These are phyloP conservation scores for Trichoderma lentiforme DNA, from an alignment of 2,329 filamentous ascomycete genomes.

Conservation along the genomic window DNA sequence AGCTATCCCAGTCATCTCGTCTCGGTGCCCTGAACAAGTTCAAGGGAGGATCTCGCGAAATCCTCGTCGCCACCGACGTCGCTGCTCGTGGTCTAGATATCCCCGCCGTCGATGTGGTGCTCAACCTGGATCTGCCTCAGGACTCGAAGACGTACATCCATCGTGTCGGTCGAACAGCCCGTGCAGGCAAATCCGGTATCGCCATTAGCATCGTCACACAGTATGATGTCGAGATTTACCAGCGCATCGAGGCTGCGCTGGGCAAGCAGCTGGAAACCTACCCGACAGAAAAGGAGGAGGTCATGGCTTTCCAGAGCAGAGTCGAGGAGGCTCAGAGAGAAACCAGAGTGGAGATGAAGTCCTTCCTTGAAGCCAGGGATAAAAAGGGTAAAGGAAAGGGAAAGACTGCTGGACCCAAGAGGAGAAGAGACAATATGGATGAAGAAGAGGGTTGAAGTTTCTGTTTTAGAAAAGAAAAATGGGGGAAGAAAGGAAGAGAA, in stretches of 20 bases:
- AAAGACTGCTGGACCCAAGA: conserved; percentile 30
- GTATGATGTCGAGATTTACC: conserved; percentile 78
- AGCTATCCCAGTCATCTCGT: conserved; percentile 82
- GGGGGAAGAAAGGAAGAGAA: neutral
- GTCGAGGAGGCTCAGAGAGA: conserved; percentile 82
- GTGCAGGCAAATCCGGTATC: conserved; percentile 79
- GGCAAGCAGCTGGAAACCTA: conserved; percentile 73
- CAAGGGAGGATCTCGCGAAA: conserved; percentile 71
- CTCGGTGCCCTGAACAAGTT: conserved; percentile 90
- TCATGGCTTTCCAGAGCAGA: conserved; percentile 73
- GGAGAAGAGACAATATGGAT: conserved; percentile 65
- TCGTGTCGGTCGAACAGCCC: conserved; percentile 80
- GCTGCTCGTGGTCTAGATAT: conserved; percentile 91
- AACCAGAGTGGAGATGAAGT: conserved; percentile 78
- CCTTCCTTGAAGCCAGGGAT: conserved; percentile 62
- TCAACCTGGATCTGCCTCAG: conserved; percentile 81
- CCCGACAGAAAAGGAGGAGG: conserved; percentile 72
- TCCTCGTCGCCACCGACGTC: conserved; percentile 92
- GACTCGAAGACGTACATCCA: conserved; percentile 92
- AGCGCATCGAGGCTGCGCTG: conserved; percentile 77
- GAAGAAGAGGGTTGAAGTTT: conserved; percentile 61
- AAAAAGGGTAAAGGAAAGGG: conserved; percentile 9
- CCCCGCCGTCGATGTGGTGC: conserved; percentile 80
- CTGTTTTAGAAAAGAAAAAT: neutral
- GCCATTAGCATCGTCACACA: conserved; percentile 82